Conservation (phyloP, 2,329 filamentous ascomycete species). For the Verruconis gallopava region DNA sequence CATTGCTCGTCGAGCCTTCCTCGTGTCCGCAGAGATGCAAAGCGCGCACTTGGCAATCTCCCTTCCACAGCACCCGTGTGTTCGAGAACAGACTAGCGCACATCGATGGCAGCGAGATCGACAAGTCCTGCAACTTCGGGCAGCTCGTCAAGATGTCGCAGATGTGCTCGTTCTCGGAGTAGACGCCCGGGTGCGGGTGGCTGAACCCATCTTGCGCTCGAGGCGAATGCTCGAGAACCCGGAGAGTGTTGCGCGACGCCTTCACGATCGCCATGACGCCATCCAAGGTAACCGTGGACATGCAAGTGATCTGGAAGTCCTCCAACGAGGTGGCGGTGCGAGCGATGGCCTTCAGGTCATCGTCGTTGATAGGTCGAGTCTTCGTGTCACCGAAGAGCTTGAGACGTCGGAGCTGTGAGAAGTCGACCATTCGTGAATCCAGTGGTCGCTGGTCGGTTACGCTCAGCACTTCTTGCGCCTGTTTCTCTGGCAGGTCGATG, state of each 20-base stretch:
- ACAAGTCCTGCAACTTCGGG: slow-evolving; percentile 34
- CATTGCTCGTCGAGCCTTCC: slow-evolving; percentile 22
- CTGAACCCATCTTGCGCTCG: slow-evolving; percentile 39
- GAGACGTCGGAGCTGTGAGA: slow-evolving; percentile 35
- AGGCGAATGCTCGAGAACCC: slow-evolving; percentile 41
- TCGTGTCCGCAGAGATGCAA: slow-evolving; percentile 33
- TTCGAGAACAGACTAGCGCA: slow-evolving; percentile 35
- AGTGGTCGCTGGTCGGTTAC: slow-evolving; percentile 32
- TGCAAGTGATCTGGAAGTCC: slow-evolving; percentile 41
- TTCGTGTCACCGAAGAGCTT: slow-evolving; percentile 43
- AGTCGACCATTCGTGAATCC: slow-evolving; percentile 31
- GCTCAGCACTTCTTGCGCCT: slow-evolving; percentile 27
- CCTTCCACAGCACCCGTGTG: slow-evolving; percentile 30
- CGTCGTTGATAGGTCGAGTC: slow-evolving; percentile 38
- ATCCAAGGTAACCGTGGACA: slow-evolving; percentile 39
- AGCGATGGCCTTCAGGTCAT: slow-evolving; percentile 37
- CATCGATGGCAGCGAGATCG: slow-evolving; percentile 35
- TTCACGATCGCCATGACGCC: slow-evolving; percentile 39
- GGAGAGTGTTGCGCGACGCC: slow-evolving; percentile 34
- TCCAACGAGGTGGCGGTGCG: slow-evolving; percentile 38
- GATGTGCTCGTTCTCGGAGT: slow-evolving; percentile 32
- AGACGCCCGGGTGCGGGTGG: slow-evolving; percentile 35
- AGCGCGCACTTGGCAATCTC: slow-evolving; percentile 37
- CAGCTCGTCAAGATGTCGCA: slow-evolving; percentile 34
- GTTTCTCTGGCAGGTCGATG: slow-evolving; percentile 34